Evolutionary conservation across 768 basidiomycete species (phyloP), one percentile per base, ranked within the genome.

Genomic region (Dendrothele bispora): DNA sequence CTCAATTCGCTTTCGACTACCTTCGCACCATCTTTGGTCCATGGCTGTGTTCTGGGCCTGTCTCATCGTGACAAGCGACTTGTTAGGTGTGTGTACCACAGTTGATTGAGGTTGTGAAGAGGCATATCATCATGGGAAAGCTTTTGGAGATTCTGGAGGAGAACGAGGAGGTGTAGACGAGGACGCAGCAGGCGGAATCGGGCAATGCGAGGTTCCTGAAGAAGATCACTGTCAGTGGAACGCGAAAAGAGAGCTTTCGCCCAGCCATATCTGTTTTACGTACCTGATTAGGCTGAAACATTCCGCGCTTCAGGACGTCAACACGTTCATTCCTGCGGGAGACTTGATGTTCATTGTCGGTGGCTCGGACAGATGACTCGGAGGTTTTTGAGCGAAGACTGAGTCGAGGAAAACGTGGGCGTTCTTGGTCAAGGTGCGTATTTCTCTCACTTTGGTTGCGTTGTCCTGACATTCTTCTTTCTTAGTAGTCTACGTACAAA

Each of bases 11-110:
- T 21, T 50, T 67, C 0, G 66, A 73, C 47, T 70, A 78, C 12
- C 71, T 73, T 6, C 69, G 83, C 44, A 52, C 70, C 3, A 62
- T 69, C 2, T 65, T 84, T 8, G 71, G 84, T 36, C 98, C 53
- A 95, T 94, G 86, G 85, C 88, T 15, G 91, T 95, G 43, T 99
- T 98, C 65, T 98, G 95, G 95, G 94, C 95, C 0, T 94, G 91
- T 62, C 72, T 98, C 18, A 88, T 98, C 51, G 93, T 91, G 0
- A 86, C 88, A 1, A 85, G 79, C 56, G 93, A 91, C 63, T 69
- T 97, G 2, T 93, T n/a, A 97, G 62, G 82, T 88, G 77, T 84
- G 83, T 57, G 82, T 98, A 8, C 93, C 94, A 0, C 83, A 89
- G 51, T 69, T 91, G 55, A 84, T 94, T 52, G 67, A 74, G 25